phyloP scores from a whole-genome alignment of 371 early-diverging fungal species.

The Mucor ambiguus region DNA sequence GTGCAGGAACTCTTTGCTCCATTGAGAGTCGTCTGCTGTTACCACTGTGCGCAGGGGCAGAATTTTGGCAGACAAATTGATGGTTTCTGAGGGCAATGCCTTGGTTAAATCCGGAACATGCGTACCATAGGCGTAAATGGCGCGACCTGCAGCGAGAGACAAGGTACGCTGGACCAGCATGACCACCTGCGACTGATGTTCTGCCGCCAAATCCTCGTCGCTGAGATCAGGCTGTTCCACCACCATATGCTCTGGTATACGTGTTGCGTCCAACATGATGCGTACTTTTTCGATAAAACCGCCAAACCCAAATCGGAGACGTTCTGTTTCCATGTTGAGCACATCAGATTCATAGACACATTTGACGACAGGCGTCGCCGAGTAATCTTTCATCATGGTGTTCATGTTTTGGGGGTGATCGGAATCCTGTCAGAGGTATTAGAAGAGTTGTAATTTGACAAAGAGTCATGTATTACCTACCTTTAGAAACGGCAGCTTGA shows the following conservation, averaged over 20 bases:
- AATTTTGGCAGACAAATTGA: constrained; percentile 64
- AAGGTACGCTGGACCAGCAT: constrained; percentile 62
- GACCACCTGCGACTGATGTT: constrained; percentile 54
- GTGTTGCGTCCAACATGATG: constrained; percentile 54
- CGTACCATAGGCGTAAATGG: constrained; percentile 69
- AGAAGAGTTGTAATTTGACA: background rate
- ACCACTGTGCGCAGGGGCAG: constrained; percentile 61
- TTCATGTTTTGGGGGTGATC: constrained; percentile 7
- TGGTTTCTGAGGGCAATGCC: constrained; percentile 54
- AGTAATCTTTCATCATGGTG: constrained; percentile 10
- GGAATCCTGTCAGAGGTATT: constrained; percentile 2
- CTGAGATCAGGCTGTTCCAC: constrained; percentile 38
- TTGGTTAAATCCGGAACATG: constrained; percentile 55
- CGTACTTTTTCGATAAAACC: constrained; percentile 66
- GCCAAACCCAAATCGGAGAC: constrained; percentile 66
- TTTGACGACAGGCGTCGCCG: background rate
- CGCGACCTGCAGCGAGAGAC: constrained; percentile 72
- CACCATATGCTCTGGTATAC: constrained; percentile 43
- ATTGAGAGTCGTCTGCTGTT: constrained; percentile 46
- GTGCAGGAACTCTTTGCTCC: constrained; percentile 49
- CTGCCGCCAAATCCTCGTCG: constrained; percentile 53
- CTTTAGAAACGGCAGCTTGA: constrained; percentile 18
- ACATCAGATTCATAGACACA: constrained; percentile 27
- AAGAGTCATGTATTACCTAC: background rate
- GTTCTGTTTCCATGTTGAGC: constrained; percentile 32